A percentile compares a stretch with the other conserved stretches of the same genome.
Evolutionary conservation across 2,329 filamentous ascomycete genomes (phyloP).

Genomic region (Fusarium decemcellulare): DNA sequence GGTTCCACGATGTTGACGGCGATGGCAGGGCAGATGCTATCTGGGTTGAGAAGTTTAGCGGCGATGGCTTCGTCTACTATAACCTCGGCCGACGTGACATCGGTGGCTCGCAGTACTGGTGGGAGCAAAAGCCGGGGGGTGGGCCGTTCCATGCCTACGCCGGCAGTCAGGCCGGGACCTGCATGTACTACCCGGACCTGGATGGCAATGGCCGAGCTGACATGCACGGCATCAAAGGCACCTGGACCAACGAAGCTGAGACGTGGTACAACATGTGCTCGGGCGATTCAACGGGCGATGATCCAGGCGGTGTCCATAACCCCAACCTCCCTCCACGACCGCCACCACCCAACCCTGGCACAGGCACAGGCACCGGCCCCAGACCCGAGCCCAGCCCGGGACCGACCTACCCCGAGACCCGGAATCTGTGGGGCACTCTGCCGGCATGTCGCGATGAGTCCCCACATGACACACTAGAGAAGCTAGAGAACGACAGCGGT

Average conservation of each 20-base stretch:
- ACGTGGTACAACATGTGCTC: not conserved
- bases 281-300: not conserved
- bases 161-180: not conserved
- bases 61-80: constrained; percentile 39
- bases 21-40: constrained; percentile 53
- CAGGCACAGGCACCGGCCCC: too few relatives aligned
- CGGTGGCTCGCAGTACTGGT: not conserved
- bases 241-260: not conserved
- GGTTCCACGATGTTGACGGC: constrained; percentile 55
- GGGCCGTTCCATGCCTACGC: not conserved
- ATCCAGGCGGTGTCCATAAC: not conserved
- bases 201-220: not conserved
- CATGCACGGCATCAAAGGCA: not conserved
- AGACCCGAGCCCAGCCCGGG: too few relatives aligned
- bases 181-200: not conserved
- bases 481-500: too few relatives aligned
- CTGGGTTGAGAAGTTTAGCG: constrained; percentile 52
- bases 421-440: too few relatives aligned
- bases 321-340: not conserved
- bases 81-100: not conserved
- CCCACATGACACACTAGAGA: too few relatives aligned
- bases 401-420: too few relatives aligned
- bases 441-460: too few relatives aligned
- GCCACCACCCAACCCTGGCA: too few relatives aligned
- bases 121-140: constrained; percentile 23